phyloP scores from a whole-genome alignment of 305 asterid species.

The Solanum aculeatissimum region DNA sequence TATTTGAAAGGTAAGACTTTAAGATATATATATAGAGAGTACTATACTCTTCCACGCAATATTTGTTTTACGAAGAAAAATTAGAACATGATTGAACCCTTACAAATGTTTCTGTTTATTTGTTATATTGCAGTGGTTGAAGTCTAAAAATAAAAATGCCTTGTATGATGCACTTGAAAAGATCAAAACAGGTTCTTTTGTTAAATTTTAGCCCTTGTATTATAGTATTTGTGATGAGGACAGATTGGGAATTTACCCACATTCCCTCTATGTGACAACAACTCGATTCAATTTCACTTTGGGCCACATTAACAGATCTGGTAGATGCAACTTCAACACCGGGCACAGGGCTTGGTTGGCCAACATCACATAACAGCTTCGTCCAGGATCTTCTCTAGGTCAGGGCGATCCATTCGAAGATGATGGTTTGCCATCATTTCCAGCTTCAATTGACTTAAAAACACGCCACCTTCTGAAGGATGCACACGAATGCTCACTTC shows the following conservation, averaged over 20 bases:
- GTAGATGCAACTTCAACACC: no score
- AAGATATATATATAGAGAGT: neutral
- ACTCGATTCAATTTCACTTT: no score
- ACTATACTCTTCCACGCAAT: no score
- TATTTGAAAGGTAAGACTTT: slow-evolving; percentile 42
- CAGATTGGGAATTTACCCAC: no score
- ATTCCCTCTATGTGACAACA: no score
- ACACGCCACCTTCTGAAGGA: slow-evolving; percentile 84
- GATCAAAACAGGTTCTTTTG: slow-evolving; percentile 63
- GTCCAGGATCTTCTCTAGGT: slow-evolving; percentile 30
- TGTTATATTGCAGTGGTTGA: slow-evolving; percentile 43
- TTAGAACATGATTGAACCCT: neutral
- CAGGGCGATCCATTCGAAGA: slow-evolving; percentile 28
- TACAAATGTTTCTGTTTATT: neutral
- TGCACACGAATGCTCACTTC: slow-evolving; percentile 82
- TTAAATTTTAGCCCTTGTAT: neutral
- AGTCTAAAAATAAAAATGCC: slow-evolving; percentile 47
- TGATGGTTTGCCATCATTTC: slow-evolving; percentile 44
- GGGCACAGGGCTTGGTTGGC: no score
- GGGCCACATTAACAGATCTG: no score
- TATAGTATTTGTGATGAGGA: neutral
- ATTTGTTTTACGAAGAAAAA: neutral
- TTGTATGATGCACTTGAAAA: slow-evolving; percentile 65
- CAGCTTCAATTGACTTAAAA: slow-evolving; percentile 58
- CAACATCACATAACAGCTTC: no score